A percentile compares a stretch with the other conserved stretches of the same genome.
Evolutionary conservation across 2,329 filamentous ascomycete genomes (phyloP).

Genomic region (Saccharata proteae): DNA sequence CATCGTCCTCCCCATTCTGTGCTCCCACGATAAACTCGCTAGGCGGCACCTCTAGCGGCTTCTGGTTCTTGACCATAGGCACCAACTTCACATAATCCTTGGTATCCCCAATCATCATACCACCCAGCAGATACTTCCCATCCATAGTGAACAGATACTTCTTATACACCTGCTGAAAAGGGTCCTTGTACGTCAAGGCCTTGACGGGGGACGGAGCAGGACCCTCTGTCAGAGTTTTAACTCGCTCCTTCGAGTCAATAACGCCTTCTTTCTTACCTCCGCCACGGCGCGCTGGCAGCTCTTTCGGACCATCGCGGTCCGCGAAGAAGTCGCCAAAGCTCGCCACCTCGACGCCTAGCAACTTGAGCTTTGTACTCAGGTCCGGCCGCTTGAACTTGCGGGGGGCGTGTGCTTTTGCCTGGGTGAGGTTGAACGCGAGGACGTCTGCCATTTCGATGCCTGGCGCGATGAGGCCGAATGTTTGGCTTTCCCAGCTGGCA

Average conservation of each 20-base stretch:
- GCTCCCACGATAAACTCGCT: slow-evolving; percentile 74
- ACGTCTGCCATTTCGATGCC: slow-evolving; percentile 91
- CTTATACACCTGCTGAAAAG: slow-evolving; percentile 81
- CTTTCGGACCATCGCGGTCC: slow-evolving; percentile 68
- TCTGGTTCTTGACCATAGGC: slow-evolving; percentile 75
- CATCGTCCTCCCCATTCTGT: slow-evolving; percentile 61
- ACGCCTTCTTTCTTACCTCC: slow-evolving; percentile 34
- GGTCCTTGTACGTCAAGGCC: slow-evolving; percentile 77
- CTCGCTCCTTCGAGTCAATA: slow-evolving; percentile 19
- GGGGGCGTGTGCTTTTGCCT: slow-evolving; percentile 59
- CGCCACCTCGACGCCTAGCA: slow-evolving; percentile 81
- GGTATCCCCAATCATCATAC: slow-evolving; percentile 95
- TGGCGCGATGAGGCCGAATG: slow-evolving; percentile 78
- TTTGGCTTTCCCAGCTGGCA: slow-evolving; percentile 77
- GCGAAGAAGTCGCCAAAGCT: slow-evolving; percentile 93
- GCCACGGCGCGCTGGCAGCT: slow-evolving; percentile 49
- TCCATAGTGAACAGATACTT: slow-evolving; percentile 87
- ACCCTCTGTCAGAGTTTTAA: slow-evolving; percentile 43
- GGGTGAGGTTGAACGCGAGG: slow-evolving; percentile 79
- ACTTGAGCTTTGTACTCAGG: slow-evolving; percentile 81
- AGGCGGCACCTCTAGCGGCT: slow-evolving; percentile 63
- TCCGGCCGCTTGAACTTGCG: slow-evolving; percentile 70
- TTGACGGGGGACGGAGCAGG: slow-evolving; percentile 55
- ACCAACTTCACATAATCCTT: slow-evolving; percentile 83
- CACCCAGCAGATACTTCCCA: slow-evolving; percentile 81